Conservation (phyloP, 768 basidiomycete genomes). For the Trametes elegans region DNA sequence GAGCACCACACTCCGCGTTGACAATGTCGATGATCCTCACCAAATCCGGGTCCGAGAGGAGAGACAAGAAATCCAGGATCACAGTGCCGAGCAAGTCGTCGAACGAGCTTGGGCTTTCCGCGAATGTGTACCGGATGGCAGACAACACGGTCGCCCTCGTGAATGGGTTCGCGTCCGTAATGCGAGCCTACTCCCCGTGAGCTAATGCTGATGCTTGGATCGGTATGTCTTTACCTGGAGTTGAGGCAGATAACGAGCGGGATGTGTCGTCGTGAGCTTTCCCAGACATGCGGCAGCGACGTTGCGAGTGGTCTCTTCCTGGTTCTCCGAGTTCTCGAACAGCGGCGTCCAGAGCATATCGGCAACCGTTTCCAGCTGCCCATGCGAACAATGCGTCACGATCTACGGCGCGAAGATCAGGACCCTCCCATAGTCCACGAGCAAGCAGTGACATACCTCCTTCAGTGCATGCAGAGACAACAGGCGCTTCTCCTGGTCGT, state of each 20-base stretch:
- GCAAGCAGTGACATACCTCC: slow-evolving; percentile 52
- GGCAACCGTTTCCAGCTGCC: slow-evolving; percentile 82
- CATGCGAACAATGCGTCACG: slow-evolving; percentile 85
- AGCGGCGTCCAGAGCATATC: slow-evolving; percentile 90
- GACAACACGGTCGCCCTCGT: slow-evolving; percentile 88
- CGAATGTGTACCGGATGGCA: slow-evolving; percentile 88
- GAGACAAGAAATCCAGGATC: slow-evolving; percentile 85
- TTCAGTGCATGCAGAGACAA: slow-evolving; percentile 90
- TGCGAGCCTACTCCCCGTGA: slow-evolving; percentile 47
- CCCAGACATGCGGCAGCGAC: slow-evolving; percentile 96
- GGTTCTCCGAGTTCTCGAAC: slow-evolving; percentile 85
- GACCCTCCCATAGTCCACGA: neutral
- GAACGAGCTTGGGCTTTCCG: slow-evolving; percentile 79
- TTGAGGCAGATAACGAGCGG: slow-evolving; percentile 87
- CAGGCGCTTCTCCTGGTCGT: slow-evolving; percentile 74
- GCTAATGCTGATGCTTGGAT: neutral
- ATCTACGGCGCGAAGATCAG: slow-evolving; percentile 46
- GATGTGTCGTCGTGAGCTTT: slow-evolving; percentile 90
- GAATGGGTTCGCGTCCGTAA: slow-evolving; percentile 63
- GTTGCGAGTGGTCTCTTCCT: slow-evolving; percentile 90
- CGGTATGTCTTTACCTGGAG: slow-evolving; percentile 65
- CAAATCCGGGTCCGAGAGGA: slow-evolving; percentile 87
- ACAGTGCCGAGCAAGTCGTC: slow-evolving; percentile 89
- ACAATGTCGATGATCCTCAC: slow-evolving; percentile 44
- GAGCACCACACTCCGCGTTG: neutral